These are phyloP conservation scores for Cryptomeria japonica DNA, from an alignment of 75 land plant species.

Conservation along the genomic window DNA sequence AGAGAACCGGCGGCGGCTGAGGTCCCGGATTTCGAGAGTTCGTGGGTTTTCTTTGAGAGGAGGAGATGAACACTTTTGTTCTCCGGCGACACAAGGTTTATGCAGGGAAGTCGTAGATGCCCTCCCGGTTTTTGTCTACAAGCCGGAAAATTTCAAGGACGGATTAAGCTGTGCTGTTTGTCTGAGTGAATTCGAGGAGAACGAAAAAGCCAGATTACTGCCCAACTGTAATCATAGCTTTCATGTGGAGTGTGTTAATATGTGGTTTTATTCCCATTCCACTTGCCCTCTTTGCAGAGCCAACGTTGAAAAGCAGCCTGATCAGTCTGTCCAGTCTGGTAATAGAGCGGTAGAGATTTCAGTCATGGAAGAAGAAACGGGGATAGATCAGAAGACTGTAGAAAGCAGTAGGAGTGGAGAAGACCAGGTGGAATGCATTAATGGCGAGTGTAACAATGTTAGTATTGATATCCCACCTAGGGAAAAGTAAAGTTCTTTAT, in stretches of 20 bases:
- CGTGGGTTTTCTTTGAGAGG: background rate
- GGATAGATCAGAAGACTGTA: no score
- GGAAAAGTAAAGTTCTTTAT: no score
- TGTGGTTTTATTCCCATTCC: constrained; percentile 52
- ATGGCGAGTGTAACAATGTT: no score
- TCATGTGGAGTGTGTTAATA: constrained; percentile 49
- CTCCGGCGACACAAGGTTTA: background rate
- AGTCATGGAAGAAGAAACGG: no score
- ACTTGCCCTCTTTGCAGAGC: constrained; percentile 48
- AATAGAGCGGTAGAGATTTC: no score
- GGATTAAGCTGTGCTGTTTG: constrained; percentile 19
- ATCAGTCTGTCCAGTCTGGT: no score
- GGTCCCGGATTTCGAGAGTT: background rate
- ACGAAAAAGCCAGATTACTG: constrained; percentile 23
- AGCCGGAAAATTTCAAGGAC: background rate
- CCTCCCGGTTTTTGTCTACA: background rate
- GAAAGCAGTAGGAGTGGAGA: no score
- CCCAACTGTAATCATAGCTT: constrained; percentile 43
- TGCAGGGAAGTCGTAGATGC: background rate
- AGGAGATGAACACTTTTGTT: background rate
- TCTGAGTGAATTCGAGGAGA: constrained; percentile 27
- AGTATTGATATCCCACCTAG: no score
- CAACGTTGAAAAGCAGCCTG: background rate
- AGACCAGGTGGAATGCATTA: no score
- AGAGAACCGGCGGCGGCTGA: background rate